phyloP scores from a whole-genome alignment of 1,284 basidiomycete species.

The Ceratobasidium sp. region DNA sequence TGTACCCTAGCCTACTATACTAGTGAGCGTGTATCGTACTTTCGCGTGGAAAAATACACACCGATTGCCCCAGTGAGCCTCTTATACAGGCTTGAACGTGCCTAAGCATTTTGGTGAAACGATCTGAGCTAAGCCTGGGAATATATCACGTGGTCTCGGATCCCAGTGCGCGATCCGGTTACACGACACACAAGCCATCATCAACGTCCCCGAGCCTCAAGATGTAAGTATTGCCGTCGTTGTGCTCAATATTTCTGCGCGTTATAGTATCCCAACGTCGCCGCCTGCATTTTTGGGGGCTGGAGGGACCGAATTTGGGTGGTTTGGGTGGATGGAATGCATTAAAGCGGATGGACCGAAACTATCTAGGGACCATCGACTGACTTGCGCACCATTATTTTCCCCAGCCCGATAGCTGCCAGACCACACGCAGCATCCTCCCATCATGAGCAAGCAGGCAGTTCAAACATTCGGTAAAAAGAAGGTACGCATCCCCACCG shows the following conservation, averaged over 20 bases:
- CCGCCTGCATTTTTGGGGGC: background rate
- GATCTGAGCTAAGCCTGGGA: conserved; percentile 8
- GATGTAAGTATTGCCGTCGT: conserved; percentile 36
- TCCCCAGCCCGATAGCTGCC: conserved; percentile 36
- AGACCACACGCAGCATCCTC: conserved; percentile 48
- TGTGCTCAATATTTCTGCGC: background rate
- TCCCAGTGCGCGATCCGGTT: conserved; percentile 12
- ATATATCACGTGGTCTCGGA: conserved; percentile 27
- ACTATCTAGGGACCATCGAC: background rate
- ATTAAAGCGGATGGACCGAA: conserved; percentile 56
- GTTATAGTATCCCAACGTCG: too few relatives aligned
- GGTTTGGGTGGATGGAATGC: conserved; percentile 53
- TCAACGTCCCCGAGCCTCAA: conserved; percentile 44
- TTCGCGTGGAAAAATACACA: background rate
- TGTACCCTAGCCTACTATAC: background rate
- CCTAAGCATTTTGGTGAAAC: conserved; percentile 21
- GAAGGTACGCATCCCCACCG: conserved; percentile 71
- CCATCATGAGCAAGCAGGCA: conserved; percentile 70
- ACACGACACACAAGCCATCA: conserved; percentile 36
- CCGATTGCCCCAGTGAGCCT: conserved; percentile 12
- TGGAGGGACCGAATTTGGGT: background rate
- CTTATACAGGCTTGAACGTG: conserved; percentile 16
- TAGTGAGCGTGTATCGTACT: background rate
- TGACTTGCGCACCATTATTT: conserved; percentile 19
- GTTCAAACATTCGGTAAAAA: conserved; percentile 99